These are phyloP conservation scores for Zymoseptoria brevis DNA, from an alignment of 2,329 filamentous ascomycete genomes.

Conservation along the genomic window DNA sequence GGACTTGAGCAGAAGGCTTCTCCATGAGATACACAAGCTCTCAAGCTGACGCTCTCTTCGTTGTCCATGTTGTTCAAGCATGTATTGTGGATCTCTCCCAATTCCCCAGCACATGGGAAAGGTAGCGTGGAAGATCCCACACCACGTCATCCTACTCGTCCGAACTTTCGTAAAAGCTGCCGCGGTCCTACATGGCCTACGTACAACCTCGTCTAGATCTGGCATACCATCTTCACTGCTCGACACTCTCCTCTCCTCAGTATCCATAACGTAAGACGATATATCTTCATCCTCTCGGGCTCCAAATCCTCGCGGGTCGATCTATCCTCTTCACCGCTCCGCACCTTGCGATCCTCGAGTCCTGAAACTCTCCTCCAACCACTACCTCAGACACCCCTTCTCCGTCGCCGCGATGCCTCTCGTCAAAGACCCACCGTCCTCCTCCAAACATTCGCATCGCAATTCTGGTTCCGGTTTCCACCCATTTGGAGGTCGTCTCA, in stretches of 20 bases:
- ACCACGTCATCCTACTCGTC: not conserved
- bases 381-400: not conserved
- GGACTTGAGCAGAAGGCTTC: conserved; percentile 1
- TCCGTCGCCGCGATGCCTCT: not conserved
- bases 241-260: not conserved
- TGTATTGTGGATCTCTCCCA: not conserved
- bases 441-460: conserved; percentile 6
- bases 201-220: not conserved
- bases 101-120: not conserved
- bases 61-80: not conserved
- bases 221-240: not conserved
- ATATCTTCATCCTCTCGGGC: not conserved
- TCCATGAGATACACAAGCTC: not conserved
- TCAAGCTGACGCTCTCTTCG: too few species aligned
- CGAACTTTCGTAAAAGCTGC: not conserved
- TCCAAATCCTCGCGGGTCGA: not conserved
- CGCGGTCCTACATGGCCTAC: not conserved
- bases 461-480: conserved; percentile 37
- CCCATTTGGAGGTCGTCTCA: conserved; percentile 46
- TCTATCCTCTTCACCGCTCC: not conserved
- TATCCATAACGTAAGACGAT: not conserved
- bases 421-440: not conserved
- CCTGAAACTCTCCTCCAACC: not conserved
- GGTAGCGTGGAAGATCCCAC: not conserved
- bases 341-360: not conserved